Evolutionary conservation across 306 rosid species (phyloP).

Genomic region (Elaeagnus macrophylla): DNA sequence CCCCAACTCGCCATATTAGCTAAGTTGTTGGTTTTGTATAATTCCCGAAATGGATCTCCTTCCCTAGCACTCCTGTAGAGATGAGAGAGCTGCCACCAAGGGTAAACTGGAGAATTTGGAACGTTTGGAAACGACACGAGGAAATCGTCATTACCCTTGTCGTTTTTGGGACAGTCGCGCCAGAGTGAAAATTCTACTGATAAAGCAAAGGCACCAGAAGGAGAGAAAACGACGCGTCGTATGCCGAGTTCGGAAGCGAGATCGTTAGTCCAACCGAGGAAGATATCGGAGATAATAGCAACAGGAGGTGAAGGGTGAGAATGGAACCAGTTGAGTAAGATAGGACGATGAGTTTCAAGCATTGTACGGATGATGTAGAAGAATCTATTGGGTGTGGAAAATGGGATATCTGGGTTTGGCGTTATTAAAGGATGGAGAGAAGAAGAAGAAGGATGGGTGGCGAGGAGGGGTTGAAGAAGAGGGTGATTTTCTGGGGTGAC

Average conservation of each 20-base stretch:
- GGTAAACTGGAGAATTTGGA: background rate
- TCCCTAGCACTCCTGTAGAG: background rate
- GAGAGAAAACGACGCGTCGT: background rate
- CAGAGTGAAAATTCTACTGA: background rate
- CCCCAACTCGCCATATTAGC: conserved; percentile 4
- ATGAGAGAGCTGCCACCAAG: background rate
- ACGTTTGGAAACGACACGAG: background rate
- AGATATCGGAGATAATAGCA: background rate
- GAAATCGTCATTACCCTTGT: background rate
- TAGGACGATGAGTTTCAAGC: background rate
- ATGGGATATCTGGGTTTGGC: background rate
- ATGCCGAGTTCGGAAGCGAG: background rate
- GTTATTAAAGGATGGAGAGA: conserved; percentile 26
- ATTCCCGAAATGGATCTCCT: background rate
- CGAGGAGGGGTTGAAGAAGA: conserved; percentile 22
- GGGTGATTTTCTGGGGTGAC: conserved; percentile 18
- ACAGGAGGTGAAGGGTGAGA: background rate
- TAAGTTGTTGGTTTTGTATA: background rate
- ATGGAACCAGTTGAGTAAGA: background rate
- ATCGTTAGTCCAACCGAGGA: background rate
- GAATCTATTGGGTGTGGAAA: conserved; percentile 10
- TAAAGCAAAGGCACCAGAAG: background rate
- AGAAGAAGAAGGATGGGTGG: conserved; percentile 19
- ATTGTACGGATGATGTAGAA: background rate
- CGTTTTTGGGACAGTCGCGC: background rate